Evolutionary conservation across 306 rosid species (phyloP), one percentile per base, ranked within the genome.

Genomic region (Ormosia emarginata): DNA sequence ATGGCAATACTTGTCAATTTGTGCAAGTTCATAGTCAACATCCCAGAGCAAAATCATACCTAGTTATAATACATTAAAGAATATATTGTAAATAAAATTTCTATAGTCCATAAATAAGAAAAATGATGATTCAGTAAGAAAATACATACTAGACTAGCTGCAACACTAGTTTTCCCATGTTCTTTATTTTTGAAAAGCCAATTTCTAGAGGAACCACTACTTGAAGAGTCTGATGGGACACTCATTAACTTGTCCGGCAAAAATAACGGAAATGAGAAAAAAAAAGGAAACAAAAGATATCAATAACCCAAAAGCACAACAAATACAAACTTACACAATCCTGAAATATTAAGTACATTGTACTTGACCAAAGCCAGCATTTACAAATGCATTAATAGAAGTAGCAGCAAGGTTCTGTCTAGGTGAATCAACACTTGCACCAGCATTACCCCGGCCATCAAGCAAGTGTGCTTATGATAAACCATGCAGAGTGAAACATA

Each of bases 291-390:
- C n/a, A n/a, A n/a, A n/a, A n/a, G n/a, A n/a, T n/a, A n/a, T n/a
- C n/a, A n/a, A n/a, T n/a, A n/a, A n/a, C n/a, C n/a, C n/a, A n/a
- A n/a, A n/a, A n/a, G n/a, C n/a, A n/a, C n/a, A n/a, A n/a, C n/a
- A n/a, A n/a, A n/a, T n/a, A n/a, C n/a, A n/a, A n/a, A 17, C 56
- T 65, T 9, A 30, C 4, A 49, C 10, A 56, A 72, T 67, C 79
- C 82, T 34, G 32, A 81, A 69, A 7, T 71, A 75, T 39, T 56
- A 72, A 69, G 40, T 7, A 30, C 43, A 77, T 17, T 44, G 36
- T 84, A 94, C 99, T 97, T 92, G 97, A 86, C 98, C 99, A 87
- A 96, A 96, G 30, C 99, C 99, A 78, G 99, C 99, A 91, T 96
- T 96, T 73, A 96, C 99, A 90, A 96, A 96, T 13, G 99, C 98